Base-by-base conservation (phyloP, 1,139 yeast genomes). In the Spathaspora jeffriesii region DNA sequence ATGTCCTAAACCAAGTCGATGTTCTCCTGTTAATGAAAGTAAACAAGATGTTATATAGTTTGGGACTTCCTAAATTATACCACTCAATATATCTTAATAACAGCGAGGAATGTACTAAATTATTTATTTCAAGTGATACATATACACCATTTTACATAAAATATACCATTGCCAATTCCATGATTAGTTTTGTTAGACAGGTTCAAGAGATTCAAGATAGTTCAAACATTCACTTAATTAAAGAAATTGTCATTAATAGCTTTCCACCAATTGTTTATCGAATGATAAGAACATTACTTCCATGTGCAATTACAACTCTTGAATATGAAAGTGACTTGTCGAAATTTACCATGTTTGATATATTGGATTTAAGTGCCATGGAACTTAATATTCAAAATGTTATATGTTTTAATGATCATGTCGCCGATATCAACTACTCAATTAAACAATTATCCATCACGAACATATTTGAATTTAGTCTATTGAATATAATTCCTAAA, bases 11-110 rank as follows among this genome's bases (percentile, higher is more conserved):
- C 23, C 38, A 34, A 34, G 22, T 34, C 5, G 38, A 34, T 34
- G 23, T 34, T 18, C 38, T 34, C 18, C 23, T 34, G 38, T 10
- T 34, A 17, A 15, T 34, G 5, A 18, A 18, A 34, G 20, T 34
- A 17, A 34, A 34, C 15, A 34, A 34, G 17, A 34, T 4, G 18
- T 18, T 34, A 17, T 34, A 34, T 34, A 18, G 8, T 17, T 34
- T 18, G 14, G 38, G 23, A 10, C 14, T 34, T 17, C 7, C 38
- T 9, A 34, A 34, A 6, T 18, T 34, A 17, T 34, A 34, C 20
- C 38, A 17, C 18, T 34, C 38, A n/a, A 34, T 34, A 34, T 34
- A 34, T 17, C 38, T 34, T 18, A 34, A 34, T 17, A 10, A 34
- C 11, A 14, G 13, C 4, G 11, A 2, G 11, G 7, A 18, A 34